Evolutionary conservation across 257 asterid species (phyloP), one percentile per base, ranked within the genome.

Genomic region (Plantago major): DNA sequence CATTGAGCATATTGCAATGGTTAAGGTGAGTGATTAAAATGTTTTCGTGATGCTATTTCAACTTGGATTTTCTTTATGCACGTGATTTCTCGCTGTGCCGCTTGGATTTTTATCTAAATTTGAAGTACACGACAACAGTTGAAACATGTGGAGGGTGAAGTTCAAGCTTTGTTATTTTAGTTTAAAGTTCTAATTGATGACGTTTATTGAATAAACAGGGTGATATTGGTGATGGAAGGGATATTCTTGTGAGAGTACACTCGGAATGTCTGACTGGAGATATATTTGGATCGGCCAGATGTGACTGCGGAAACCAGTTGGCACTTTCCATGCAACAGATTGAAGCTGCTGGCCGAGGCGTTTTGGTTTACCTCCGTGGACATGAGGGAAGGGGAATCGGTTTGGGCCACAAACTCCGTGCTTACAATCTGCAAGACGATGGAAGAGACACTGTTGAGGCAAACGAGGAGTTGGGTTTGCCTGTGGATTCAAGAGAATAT

Each of bases 301-400:
- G 99, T 46, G 99, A 93, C 72, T 93, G 99, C 45, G 99, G 99
- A 33, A 73, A 54, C 80, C 99, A 93, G 72, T 77, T 93, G 69
- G 85, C 88, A 49, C 89, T 87, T 42, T 85, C 99, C 55, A 93
- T 93, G 99, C 85, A 85, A 66, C 85, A 85, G 78, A 89, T 89
- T 33, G 99, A 93, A 75, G 96, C 93, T 59, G 95, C 89, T 56
- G 95, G 99, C 40, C 75, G 82, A 69, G 99, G 99, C 1, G 88
- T 89, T 57, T 68, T 93, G 62, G 94, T 93, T 51, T 93, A 89
- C 69, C 85, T 93, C n/a, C 97, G 97, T 26, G 99, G 99, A 50
- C 99, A 93, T 16, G 99, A 93, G 72, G 97, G 99, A 44, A 77
- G 97, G 43, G 99, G 99, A 28, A 93, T 93, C 9, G 99, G 99